Base-by-base conservation (phyloP, 345 rosid genomes). In the Abelmoschus esculentus region DNA sequence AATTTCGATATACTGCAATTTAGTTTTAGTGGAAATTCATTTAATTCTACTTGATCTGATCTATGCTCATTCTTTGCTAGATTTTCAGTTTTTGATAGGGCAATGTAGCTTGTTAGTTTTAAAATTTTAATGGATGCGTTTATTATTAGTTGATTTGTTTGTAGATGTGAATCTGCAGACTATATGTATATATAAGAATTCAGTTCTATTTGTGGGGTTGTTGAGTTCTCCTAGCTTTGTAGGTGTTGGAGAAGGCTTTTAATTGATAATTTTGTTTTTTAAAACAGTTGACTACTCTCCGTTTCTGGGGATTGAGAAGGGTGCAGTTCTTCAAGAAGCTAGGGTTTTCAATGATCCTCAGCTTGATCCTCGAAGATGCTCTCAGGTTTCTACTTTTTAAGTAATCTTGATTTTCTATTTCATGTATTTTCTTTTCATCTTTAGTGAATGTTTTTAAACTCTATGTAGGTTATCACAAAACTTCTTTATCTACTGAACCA, bases 291-390 rank as follows among this genome's bases (percentile, higher is more conserved):
- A 93, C 56, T 93, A 83, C 83, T 91, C 97, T 69, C 99, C 99
- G 1, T 95, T 91, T 77, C 50, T 87, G 76, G 99, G 99, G 66
- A 89, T 95, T 26, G 99, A 95, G 87, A 95, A 95, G 76, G 96
- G 99, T 15, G 97, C 97, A 2, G 97, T 91, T 57, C 97, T 95
- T 77, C 99, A 95, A 80, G 99, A 95, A 76, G 96, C 96, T 69
- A 87, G 99, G 82, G 93, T 95, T 77, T 95, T 95, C 79, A 91
- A 95, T 74, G 99, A 95, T 19, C 90, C 97, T 63, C 99, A 95
- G 83, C 90, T 95, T 79, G 99, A 95, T 82, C 87, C 99, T 9
- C 79, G 97, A 83, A 85, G 83, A 86, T 95, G 99, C 87, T 95
- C 96, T 15, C 99, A 95, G 97, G 98, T 93, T 61, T 75, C 70